A percentile compares a stretch with the other conserved stretches of the same genome.
Evolutionary conservation across 306 rosid species (phyloP).

Genomic region (Corylus heterophylla): DNA sequence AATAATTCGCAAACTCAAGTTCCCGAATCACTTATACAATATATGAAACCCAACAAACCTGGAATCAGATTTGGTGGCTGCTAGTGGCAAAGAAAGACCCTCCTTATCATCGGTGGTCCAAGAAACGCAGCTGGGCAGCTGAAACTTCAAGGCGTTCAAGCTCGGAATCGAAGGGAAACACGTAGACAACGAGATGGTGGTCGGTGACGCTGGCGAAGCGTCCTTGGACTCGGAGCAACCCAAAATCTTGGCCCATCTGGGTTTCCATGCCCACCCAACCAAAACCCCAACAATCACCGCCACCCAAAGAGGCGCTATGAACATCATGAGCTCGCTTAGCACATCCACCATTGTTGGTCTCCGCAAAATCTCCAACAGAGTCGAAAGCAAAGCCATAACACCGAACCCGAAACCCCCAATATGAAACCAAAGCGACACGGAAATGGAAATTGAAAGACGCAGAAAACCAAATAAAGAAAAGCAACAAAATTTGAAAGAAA

Average conservation of each 20-base stretch:
- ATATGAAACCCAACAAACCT: conserved; percentile 42
- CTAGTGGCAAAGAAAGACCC: conserved; percentile 16
- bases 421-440: background rate
- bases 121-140: conserved; percentile 41
- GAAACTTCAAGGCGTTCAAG: conserved; percentile 42
- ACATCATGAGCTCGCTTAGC: conserved; percentile 39
- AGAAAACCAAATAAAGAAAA: background rate
- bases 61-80: conserved; percentile 31
- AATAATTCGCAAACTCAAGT: background rate
- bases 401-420: background rate
- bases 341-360: conserved; percentile 38
- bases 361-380: conserved; percentile 42
- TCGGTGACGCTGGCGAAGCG: conserved; percentile 23
- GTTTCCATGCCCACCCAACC: conserved; percentile 97
- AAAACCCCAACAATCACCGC: conserved; percentile 73
- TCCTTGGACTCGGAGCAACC: conserved; percentile 35
- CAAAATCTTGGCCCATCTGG: conserved; percentile 68
- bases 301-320: conserved; percentile 73
- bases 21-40: background rate
- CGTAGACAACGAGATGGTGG: conserved; percentile 11
- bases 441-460: background rate
- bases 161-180: conserved; percentile 38
- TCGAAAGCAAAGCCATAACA: conserved; percentile 49
- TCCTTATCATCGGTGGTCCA: conserved; percentile 33
- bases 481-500: background rate